Evolutionary conservation across 306 rosid genomes (phyloP).

Genomic region (Vigna angularis): DNA sequence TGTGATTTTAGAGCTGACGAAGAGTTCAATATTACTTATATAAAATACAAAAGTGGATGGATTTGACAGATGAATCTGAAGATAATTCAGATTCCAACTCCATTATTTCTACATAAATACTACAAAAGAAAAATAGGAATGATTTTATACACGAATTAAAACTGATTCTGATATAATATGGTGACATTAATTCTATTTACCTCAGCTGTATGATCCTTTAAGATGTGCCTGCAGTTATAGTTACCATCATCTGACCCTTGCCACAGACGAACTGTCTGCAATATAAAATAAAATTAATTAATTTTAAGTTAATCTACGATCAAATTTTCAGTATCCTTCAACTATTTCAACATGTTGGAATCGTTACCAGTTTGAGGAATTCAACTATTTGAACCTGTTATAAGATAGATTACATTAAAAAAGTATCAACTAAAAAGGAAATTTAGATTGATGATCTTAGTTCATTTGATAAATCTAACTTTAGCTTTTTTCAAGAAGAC

Average conservation of each 20-base stretch:
- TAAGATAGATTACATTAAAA: too few species aligned
- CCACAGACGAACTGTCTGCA: constrained; percentile 97
- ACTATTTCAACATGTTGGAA: too few species aligned
- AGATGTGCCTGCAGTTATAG: constrained; percentile 76
- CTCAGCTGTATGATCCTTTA: constrained; percentile 94
- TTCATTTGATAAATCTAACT: too few species aligned
- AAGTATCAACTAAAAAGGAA: too few species aligned
- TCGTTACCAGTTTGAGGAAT: too few species aligned
- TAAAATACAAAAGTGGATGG: not conserved
- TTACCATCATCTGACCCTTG: constrained; percentile 82
- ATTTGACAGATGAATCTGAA: not conserved
- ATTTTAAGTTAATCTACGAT: too few species aligned
- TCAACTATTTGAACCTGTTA: too few species aligned
- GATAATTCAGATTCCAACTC: constrained; percentile 19
- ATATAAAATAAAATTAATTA: constrained; percentile 30
- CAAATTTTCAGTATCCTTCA: too few species aligned
- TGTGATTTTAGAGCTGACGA: too few species aligned
- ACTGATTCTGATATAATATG: constrained; percentile 5
- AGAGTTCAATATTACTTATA: too few species aligned
- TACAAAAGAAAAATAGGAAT: not conserved
- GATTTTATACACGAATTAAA: not conserved
- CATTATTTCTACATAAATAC: not conserved
- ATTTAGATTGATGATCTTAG: too few species aligned
- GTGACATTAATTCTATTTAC: constrained; percentile 46
- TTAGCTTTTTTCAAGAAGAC: too few species aligned